A percentile compares a stretch with the other conserved stretches of the same genome.
phyloP scores from a whole-genome alignment of 495 filamentous ascomycete genomes.

The Daldinia childiae region DNA sequence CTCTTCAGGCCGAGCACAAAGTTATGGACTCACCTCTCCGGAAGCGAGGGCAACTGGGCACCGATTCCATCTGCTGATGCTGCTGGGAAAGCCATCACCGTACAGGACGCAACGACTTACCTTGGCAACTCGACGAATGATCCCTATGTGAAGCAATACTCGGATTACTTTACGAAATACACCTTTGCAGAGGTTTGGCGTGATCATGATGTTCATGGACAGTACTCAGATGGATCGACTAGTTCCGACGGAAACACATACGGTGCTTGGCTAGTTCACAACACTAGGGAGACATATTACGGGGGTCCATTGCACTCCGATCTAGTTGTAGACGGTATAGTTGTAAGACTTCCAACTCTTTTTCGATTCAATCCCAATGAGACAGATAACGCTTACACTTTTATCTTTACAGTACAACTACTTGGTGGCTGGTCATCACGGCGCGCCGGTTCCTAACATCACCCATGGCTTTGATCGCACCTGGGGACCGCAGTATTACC shows the following conservation, averaged over 20 bases:
- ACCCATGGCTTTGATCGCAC: conserved; percentile 67
- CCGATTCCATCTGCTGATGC: conserved; percentile 61
- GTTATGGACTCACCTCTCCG: conserved; percentile 65
- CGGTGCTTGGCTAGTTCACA: conserved; percentile 67
- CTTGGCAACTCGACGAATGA: conserved; percentile 61
- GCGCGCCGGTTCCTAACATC: conserved; percentile 65
- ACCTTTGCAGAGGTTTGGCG: conserved; percentile 63
- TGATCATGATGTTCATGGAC: conserved; percentile 62
- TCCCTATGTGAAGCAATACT: conserved; percentile 59
- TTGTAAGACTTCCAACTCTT: conserved; percentile 58
- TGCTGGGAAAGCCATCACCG: conserved; percentile 50
- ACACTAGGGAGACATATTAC: conserved; percentile 68
- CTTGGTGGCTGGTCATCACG: conserved; percentile 64
- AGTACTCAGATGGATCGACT: conserved; percentile 62
- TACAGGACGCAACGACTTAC: conserved; percentile 68
- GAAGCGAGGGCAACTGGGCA: conserved; percentile 60
- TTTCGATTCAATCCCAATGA: neutral
- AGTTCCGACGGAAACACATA: conserved; percentile 59
- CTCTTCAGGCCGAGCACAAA: conserved; percentile 63
- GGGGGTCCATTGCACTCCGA: conserved; percentile 66
- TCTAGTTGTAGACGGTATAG: conserved; percentile 65
- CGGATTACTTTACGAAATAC: conserved; percentile 69
- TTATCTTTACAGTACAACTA: conserved; percentile 42
- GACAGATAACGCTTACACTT: neutral
- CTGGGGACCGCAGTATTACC: conserved; percentile 65